Base-by-base conservation (phyloP, 1,139 yeast genomes). In the Schwanniomyces etchellsii region DNA sequence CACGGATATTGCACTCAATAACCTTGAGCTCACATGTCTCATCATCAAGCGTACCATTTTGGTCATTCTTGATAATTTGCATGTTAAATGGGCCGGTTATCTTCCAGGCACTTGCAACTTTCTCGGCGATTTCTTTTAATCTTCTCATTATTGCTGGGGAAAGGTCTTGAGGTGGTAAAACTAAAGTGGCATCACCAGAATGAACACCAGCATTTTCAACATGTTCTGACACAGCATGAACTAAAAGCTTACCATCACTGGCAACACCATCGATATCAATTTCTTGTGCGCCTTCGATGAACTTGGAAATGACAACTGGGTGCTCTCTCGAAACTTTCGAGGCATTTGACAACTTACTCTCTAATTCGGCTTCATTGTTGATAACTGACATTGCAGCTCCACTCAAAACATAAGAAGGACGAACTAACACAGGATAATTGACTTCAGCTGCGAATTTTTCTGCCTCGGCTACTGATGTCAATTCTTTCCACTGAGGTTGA, bases 361-460 rank as follows among this genome's bases (percentile, higher is more conserved):
- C 93, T 46, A 91, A 73, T 57, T 91, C 97, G 35, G 73, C 66
- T 52, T 79, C 77, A 39, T 73, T 74, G 56, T 78, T 75, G 45
- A 91, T 88, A 31, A 88, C 96, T 42, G 93, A 81, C 98, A 91
- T 91, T 36, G 98, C 98, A 38, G 98, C 98, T 64, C 98, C 98
- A 36, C 96, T 84, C 42, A 91, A 72, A 29, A 91, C 98, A 50
- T 91, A 91, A 2, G 97, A 89, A 31, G 98, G 98, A 68, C 98
- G 86, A 38, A 91, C 96, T 50, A 91, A 73, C 9, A 91, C 98
- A 30, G 98, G 98, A 70, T 81, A 91, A 12, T 93, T 86, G 33
- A 89, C 98, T 44, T 72, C 72, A 34, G 78, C 70, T 30, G 97
- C 96, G 59, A 91, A 91, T 9, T 52, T 62, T 55, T 82, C 84